Evolutionary conservation across 2,329 filamentous ascomycete genomes (phyloP).

Genomic region (Phyllosticta capitalensis): DNA sequence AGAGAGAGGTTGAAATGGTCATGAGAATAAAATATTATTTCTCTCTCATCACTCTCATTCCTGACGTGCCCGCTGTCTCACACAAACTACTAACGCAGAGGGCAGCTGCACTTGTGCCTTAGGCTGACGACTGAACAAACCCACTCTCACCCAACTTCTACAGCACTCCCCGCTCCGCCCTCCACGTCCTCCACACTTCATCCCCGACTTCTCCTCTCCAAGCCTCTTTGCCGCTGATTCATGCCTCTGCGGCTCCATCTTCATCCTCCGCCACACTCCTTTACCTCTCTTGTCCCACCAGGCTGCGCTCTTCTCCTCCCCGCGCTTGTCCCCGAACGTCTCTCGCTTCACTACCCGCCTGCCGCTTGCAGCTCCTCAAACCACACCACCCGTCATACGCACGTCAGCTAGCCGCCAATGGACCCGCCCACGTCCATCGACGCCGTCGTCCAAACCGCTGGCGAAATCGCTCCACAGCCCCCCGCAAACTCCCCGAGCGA

Average conservation of each 20-base stretch:
- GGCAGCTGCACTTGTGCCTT: background rate
- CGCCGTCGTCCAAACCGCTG: conserved; percentile 3
- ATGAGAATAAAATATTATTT: no score
- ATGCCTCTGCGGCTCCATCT: background rate
- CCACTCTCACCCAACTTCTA: background rate
- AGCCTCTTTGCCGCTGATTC: background rate
- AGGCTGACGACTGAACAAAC: background rate
- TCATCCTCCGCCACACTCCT: background rate
- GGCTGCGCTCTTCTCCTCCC: background rate
- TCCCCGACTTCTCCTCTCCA: background rate
- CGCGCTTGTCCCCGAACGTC: background rate
- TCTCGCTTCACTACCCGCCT: background rate
- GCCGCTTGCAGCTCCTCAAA: background rate
- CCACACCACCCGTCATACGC: background rate
- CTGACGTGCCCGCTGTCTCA: background rate
- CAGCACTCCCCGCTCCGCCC: background rate
- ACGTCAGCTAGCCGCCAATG: background rate
- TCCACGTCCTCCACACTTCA: background rate
- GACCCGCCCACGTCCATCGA: conserved; percentile 9
- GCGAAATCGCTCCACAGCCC: background rate
- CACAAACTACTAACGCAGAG: background rate
- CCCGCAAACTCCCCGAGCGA: background rate
- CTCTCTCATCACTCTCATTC: background rate
- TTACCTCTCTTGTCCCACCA: background rate
- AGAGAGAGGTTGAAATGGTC: no score